Conservation (phyloP, 1,139 yeast genomes). For the Blastobotrys proliferans region DNA sequence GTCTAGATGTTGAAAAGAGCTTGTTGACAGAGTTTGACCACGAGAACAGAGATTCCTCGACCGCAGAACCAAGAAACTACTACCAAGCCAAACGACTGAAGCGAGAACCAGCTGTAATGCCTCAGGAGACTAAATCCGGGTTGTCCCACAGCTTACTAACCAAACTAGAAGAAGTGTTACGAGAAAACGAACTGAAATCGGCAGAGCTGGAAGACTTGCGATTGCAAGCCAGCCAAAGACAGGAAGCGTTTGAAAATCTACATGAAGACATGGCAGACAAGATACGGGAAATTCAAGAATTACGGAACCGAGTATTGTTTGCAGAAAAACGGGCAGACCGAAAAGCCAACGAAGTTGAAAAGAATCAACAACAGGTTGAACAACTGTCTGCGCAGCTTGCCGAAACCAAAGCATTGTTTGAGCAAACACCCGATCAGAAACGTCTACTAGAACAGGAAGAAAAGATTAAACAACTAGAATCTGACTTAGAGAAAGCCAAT, state of each 20-base stretch:
- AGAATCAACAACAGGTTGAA: constrained; percentile 17
- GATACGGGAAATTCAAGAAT: constrained; percentile 28
- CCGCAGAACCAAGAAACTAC: constrained; percentile 33
- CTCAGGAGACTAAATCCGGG: constrained; percentile 18
- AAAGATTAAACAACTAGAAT: constrained; percentile 42
- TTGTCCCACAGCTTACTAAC: constrained; percentile 50
- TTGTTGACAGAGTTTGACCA: constrained; percentile 65
- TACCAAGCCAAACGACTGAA: constrained; percentile 64
- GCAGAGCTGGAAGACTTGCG: constrained; percentile 37
- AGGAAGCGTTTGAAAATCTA: constrained; percentile 39
- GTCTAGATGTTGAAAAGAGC: constrained; percentile 75
- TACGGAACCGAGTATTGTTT: constrained; percentile 24
- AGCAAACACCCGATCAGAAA: constrained; percentile 23
- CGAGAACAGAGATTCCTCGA: neutral
- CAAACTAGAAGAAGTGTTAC: constrained; percentile 28
- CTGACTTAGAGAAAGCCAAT: constrained; percentile 39
- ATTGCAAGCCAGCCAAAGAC: constrained; percentile 29
- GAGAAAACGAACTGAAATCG: constrained; percentile 19
- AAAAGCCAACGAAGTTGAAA: constrained; percentile 20
- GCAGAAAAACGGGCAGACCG: constrained; percentile 31
- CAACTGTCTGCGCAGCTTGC: constrained; percentile 18
- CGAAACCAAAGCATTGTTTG: constrained; percentile 16
- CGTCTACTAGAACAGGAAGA: constrained; percentile 34
- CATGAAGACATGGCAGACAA: constrained; percentile 39
- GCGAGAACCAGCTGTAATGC: constrained; percentile 41